Conservation (phyloP, 768 basidiomycete species). For the Trametes gibbosa region DNA sequence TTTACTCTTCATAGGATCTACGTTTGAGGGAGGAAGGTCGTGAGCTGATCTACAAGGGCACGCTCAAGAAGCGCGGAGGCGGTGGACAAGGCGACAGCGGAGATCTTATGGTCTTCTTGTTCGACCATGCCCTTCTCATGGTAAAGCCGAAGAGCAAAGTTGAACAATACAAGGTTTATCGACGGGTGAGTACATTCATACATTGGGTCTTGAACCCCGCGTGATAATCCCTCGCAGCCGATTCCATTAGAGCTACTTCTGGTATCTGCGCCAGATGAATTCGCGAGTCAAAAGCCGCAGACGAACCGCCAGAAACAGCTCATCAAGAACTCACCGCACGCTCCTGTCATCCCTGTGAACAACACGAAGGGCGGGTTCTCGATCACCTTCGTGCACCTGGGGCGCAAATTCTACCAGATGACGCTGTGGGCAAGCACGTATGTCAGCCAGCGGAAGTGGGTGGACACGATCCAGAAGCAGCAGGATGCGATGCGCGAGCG, state of each 20-base stretch:
- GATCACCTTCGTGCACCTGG: conserved; percentile 92
- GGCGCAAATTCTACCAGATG: conserved; percentile 87
- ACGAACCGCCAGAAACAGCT: conserved; percentile 31
- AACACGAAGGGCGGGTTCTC: conserved; percentile 82
- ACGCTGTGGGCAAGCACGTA: conserved; percentile 89
- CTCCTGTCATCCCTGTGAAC: conserved; percentile 49
- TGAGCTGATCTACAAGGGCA: conserved; percentile 88
- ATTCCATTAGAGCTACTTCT: conserved; percentile 93
- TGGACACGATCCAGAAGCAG: conserved; percentile 87
- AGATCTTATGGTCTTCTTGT: conserved; percentile 90
- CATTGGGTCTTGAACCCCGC: too few relatives aligned
- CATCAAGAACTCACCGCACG: conserved; percentile 39
- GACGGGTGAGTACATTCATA: conserved; percentile 61
- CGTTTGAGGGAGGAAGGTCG: conserved; percentile 84
- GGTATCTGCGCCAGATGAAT: conserved; percentile 76
- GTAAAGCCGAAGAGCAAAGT: conserved; percentile 91
- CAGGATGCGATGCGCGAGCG: conserved; percentile 82
- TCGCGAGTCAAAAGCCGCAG: conserved; percentile 28
- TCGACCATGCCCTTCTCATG: conserved; percentile 95
- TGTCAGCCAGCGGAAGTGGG: conserved; percentile 87
- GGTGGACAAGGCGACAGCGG: conserved; percentile 72
- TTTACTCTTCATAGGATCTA: conserved; percentile 57
- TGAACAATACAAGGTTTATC: conserved; percentile 91
- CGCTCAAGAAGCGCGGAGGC: conserved; percentile 75
- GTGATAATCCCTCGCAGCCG: conserved; percentile 70